Conservation (phyloP, 768 basidiomycete species). For the Naganishia vishniacii region DNA sequence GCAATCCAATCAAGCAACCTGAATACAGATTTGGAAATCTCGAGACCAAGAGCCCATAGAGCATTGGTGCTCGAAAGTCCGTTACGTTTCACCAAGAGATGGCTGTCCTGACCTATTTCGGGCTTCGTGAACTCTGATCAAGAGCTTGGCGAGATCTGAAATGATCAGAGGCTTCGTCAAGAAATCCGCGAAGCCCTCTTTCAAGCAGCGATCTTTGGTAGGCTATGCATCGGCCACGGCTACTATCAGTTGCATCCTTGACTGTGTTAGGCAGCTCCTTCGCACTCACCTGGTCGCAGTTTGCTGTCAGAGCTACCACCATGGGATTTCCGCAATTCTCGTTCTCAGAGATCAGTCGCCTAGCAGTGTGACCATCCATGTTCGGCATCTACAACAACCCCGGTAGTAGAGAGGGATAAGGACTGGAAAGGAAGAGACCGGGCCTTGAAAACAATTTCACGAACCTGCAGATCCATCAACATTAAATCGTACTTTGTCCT, state of each 20-base stretch:
- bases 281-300: conserved; percentile 17
- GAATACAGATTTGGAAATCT: too few relatives aligned
- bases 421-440: too few relatives aligned
- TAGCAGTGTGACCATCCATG: conserved; percentile 25
- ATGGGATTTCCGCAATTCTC: neutral
- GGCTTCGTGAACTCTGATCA: neutral
- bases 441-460: neutral
- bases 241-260: too few relatives aligned
- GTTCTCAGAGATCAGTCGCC: neutral
- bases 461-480: conserved; percentile 36
- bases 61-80: too few relatives aligned
- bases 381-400: conserved; percentile 14
- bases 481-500: conserved; percentile 39
- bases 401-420: neutral
- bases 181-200: neutral
- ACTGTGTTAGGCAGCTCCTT: neutral
- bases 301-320: conserved; percentile 25
- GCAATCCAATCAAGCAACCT: too few relatives aligned
- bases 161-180: conserved; percentile 2
- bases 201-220: neutral
- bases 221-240: neutral
- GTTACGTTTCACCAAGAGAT: too few relatives aligned
- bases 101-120: neutral
- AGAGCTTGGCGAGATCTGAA: neutral
- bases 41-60: too few relatives aligned